Conservation (phyloP, 2,329 filamentous ascomycete species). For the Cordyceps sp. region DNA sequence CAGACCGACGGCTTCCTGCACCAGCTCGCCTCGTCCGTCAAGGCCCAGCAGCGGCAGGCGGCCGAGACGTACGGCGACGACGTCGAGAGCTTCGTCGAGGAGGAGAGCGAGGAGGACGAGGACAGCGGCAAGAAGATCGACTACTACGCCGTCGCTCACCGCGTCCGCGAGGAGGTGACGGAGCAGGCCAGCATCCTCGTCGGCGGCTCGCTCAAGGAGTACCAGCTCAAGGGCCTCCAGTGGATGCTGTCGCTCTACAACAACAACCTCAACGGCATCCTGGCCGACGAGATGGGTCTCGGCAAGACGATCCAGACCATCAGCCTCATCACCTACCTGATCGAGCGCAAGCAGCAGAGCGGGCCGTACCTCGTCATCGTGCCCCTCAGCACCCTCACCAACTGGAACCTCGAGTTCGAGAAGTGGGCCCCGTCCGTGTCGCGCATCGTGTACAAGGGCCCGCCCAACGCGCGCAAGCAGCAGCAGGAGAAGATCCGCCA, state of each 20-base stretch:
- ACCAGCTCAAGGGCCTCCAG: slow-evolving; percentile 94
- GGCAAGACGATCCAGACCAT: slow-evolving; percentile 99
- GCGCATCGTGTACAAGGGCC: slow-evolving; percentile 93
- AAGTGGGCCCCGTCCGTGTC: slow-evolving; percentile 87
- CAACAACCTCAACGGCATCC: slow-evolving; percentile 97
- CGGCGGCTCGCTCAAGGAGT: slow-evolving; percentile 87
- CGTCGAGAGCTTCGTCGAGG: slow-evolving; percentile 31
- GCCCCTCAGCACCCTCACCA: slow-evolving; percentile 88
- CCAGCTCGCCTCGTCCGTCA: slow-evolving; percentile 87
- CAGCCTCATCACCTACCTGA: slow-evolving; percentile 90
- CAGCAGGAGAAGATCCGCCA: slow-evolving; percentile 90
- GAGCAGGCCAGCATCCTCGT: slow-evolving; percentile 74
- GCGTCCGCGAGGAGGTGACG: slow-evolving; percentile 81
- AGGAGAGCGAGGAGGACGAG: slow-evolving; percentile 54
- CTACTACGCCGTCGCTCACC: slow-evolving; percentile 96
- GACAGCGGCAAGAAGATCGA: slow-evolving; percentile 72
- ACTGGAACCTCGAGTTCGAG: slow-evolving; percentile 97
- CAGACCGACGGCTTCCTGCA: slow-evolving; percentile 97
- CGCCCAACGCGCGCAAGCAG: slow-evolving; percentile 71
- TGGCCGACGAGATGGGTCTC: slow-evolving; percentile 98
- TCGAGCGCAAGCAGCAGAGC: slow-evolving; percentile 82
- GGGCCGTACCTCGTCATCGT: slow-evolving; percentile 96
- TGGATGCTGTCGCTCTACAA: slow-evolving; percentile 99
- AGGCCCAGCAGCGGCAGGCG: slow-evolving; percentile 76
- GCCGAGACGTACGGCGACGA: slow-evolving; percentile 63